Evolutionary conservation across 2,329 filamentous ascomycete species (phyloP).

Genomic region (Nannizziopsis arthrosporioides): DNA sequence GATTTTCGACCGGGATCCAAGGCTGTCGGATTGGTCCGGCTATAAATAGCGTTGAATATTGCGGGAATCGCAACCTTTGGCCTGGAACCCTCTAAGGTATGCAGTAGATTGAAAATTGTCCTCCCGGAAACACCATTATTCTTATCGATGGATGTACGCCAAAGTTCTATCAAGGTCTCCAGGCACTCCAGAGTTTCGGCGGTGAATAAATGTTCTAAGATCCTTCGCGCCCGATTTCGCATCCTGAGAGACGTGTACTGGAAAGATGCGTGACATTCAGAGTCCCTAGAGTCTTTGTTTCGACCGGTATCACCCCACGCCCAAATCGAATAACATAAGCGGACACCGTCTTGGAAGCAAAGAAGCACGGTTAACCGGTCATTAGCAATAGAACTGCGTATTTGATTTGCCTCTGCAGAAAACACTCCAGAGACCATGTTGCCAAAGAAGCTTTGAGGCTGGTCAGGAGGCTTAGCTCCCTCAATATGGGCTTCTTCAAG

Average conservation of each 20-base stretch:
- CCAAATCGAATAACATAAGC: conserved; percentile 89
- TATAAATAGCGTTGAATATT: conserved; percentile 92
- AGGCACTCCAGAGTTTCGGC: conserved; percentile 88
- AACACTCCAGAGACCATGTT: conserved; percentile 92
- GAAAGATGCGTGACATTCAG: conserved; percentile 65
- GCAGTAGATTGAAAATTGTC: conserved; percentile 72
- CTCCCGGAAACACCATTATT: conserved; percentile 42
- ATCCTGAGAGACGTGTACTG: conserved; percentile 82
- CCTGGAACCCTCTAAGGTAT: conserved; percentile 79
- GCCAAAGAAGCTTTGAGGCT: conserved; percentile 77
- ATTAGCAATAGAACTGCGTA: conserved; percentile 78
- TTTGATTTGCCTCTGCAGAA: conserved; percentile 61
- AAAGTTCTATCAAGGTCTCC: conserved; percentile 79
- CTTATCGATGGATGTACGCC: conserved; percentile 47
- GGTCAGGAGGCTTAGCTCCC: conserved; percentile 64
- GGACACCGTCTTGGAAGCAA: conserved; percentile 92
- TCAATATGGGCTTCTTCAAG: conserved; percentile 61
- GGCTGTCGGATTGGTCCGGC: conserved; percentile 72
- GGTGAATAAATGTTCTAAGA: conserved; percentile 84
- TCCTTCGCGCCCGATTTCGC: conserved; percentile 73
- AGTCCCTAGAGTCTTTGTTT: conserved; percentile 43
- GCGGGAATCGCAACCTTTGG: conserved; percentile 87
- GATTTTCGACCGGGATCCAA: conserved; percentile 72
- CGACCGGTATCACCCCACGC: conserved; percentile 62
- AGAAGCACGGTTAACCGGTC: conserved; percentile 84